A percentile compares a stretch with the other conserved stretches of the same genome.
These are phyloP conservation scores for Populus deltoides DNA, from an alignment of 345 rosid genomes.

Conservation along the genomic window DNA sequence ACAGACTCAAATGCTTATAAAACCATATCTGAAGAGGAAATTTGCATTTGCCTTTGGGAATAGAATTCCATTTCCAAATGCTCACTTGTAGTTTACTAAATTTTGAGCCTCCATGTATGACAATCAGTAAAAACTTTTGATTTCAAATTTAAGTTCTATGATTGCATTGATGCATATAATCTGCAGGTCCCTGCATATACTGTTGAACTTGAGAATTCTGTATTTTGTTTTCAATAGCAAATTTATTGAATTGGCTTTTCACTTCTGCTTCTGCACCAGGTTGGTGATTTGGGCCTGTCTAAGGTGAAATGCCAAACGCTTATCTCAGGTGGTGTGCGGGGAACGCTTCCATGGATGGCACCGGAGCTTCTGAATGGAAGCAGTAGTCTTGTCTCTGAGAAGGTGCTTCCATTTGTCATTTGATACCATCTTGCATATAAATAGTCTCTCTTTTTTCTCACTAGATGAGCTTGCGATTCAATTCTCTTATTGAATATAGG, in stretches of 20 bases:
- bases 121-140: background rate
- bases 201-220: background rate
- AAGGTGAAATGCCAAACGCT: conserved; percentile 66
- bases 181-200: background rate
- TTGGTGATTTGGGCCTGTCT: conserved; percentile 63
- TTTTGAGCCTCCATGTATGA: background rate
- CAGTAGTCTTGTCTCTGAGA: conserved; percentile 63
- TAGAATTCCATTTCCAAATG: background rate
- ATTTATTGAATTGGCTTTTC: background rate
- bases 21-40: background rate
- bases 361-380: conserved; percentile 63
- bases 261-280: conserved; percentile 32
- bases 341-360: conserved; percentile 77
- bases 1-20: background rate
- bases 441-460: background rate
- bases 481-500: conserved; percentile 24
- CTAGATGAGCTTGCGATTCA: background rate
- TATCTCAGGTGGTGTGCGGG: conserved; percentile 63
- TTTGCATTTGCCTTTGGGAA: background rate
- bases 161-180: background rate
- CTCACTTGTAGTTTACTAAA: background rate
- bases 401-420: conserved; percentile 26
- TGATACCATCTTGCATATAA: background rate
- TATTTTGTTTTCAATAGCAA: background rate
- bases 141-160: background rate